Conservation (phyloP, 106 monocot species). For the Triglochin maritima region DNA sequence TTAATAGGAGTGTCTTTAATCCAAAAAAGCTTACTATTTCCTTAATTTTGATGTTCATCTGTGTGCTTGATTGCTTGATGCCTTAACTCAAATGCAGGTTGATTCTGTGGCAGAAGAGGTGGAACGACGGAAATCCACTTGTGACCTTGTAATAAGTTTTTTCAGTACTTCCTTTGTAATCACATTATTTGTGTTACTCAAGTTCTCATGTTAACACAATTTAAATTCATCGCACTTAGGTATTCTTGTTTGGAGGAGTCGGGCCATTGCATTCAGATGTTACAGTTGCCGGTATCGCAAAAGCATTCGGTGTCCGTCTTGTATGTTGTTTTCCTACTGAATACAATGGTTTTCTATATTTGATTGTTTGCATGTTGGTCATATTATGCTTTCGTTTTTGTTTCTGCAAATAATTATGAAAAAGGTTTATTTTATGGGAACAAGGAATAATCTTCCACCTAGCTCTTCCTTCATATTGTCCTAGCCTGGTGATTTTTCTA, state of each 20-base stretch:
- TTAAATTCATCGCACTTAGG: slow-evolving; percentile 24
- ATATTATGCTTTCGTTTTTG: too few relatives aligned
- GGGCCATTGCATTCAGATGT: slow-evolving; percentile 97
- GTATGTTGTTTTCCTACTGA: slow-evolving; percentile 19
- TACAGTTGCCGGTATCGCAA: slow-evolving; percentile 87
- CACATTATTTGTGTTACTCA: neutral
- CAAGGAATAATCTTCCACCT: neutral
- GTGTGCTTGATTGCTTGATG: neutral
- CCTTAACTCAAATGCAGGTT: slow-evolving; percentile 36
- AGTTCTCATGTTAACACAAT: neutral
- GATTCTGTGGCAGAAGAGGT: slow-evolving; percentile 91
- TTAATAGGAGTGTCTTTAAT: too few relatives aligned
- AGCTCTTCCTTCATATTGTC: neutral
- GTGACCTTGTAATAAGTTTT: slow-evolving; percentile 54
- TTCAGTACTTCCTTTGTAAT: neutral
- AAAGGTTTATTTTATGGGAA: neutral
- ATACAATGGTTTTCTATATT: neutral
- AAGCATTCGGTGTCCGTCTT: slow-evolving; percentile 95
- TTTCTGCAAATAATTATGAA: too few relatives aligned
- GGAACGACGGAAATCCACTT: slow-evolving; percentile 41
- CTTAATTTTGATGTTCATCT: too few relatives aligned
- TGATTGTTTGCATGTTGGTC: too few relatives aligned
- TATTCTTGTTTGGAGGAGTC: slow-evolving; percentile 88
- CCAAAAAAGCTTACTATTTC: too few relatives aligned
- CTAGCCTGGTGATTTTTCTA: neutral